Evolutionary conservation across 176 grass and related monocot genomes (phyloP).

Genomic region (Phragmites australis): DNA sequence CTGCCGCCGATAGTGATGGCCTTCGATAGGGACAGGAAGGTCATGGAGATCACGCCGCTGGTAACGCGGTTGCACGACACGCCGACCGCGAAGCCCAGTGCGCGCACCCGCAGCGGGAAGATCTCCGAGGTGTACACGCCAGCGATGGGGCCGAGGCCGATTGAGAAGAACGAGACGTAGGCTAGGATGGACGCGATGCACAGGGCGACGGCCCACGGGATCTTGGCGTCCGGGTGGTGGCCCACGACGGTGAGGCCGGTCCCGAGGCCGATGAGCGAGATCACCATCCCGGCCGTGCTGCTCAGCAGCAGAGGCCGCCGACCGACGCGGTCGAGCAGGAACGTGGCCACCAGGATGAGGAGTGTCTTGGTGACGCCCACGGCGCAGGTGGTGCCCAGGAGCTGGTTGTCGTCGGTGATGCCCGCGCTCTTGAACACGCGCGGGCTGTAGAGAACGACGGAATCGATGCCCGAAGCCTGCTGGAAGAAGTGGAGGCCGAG

Average conservation of each 20-base stretch:
- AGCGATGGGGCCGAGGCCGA: conserved; percentile 60
- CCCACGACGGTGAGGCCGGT: conserved; percentile 48
- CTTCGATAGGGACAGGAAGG: conserved; percentile 64
- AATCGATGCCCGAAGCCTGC: conserved; percentile 64
- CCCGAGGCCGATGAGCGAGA: conserved; percentile 51
- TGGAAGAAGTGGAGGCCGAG: conserved; percentile 64
- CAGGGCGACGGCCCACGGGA: conserved; percentile 51
- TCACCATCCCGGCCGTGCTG: conserved; percentile 45
- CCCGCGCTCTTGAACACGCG: conserved; percentile 61
- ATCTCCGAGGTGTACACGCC: conserved; percentile 65
- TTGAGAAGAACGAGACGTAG: conserved; percentile 73
- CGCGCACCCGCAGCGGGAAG: conserved; percentile 63
- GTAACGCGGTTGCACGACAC: conserved; percentile 60
- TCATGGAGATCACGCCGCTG: conserved; percentile 68
- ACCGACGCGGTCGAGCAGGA: conserved; percentile 60
- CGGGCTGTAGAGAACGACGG: conserved; percentile 70
- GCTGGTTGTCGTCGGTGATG: conserved; percentile 40
- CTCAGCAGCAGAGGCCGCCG: conserved; percentile 58
- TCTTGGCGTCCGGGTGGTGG: conserved; percentile 20
- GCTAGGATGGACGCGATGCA: conserved; percentile 51
- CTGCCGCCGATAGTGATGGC: conserved; percentile 73
- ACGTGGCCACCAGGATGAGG: conserved; percentile 63
- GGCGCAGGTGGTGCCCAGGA: conserved; percentile 62
- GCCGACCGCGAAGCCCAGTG: conserved; percentile 48
- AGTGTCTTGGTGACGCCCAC: conserved; percentile 69